A percentile compares a stretch with the other conserved stretches of the same genome.
phyloP scores from a whole-genome alignment of 495 filamentous ascomycete genomes.

The Penicillium diatomitis region DNA sequence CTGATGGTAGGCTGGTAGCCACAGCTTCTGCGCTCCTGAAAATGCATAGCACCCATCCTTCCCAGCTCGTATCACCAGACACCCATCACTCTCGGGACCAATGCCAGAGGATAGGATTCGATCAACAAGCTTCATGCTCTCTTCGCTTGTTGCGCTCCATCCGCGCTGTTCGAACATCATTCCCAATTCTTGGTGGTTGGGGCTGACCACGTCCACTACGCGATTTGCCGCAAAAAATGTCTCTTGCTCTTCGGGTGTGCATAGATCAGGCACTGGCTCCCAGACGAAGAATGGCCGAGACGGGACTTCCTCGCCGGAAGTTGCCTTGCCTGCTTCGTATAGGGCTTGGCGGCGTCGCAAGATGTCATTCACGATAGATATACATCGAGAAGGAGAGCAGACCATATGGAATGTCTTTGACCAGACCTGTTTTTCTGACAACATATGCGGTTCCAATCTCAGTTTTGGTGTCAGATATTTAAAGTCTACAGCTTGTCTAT shows the following conservation, averaged over 20 bases:
- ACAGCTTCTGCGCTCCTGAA: slow-evolving; percentile 23
- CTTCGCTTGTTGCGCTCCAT: slow-evolving; percentile 39
- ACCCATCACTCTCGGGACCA: slow-evolving; percentile 34
- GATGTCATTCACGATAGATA: slow-evolving; percentile 58
- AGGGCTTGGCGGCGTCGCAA: slow-evolving; percentile 36
- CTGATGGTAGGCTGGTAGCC: slow-evolving; percentile 52
- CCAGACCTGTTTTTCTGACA: slow-evolving; percentile 49
- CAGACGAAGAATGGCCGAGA: slow-evolving; percentile 70
- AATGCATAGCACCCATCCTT: slow-evolving; percentile 51
- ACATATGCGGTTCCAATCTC: slow-evolving; percentile 54
- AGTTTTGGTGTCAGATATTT: slow-evolving; percentile 81
- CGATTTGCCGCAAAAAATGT: slow-evolving; percentile 61
- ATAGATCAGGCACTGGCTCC: slow-evolving; percentile 91
- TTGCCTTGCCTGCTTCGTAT: slow-evolving; percentile 15
- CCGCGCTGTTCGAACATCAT: slow-evolving; percentile 61
- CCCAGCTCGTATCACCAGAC: slow-evolving; percentile 46
- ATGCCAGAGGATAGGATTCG: slow-evolving; percentile 49
- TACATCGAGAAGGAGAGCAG: slow-evolving; percentile 71
- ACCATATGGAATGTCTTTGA: slow-evolving; percentile 81
- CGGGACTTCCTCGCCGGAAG: slow-evolving; percentile 13
- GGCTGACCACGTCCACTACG: slow-evolving; percentile 77
- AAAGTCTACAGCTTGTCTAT: slow-evolving; percentile 53
- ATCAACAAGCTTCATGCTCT: slow-evolving; percentile 42
- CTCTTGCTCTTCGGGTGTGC: slow-evolving; percentile 63
- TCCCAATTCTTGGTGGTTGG: slow-evolving; percentile 79